phyloP scores from a whole-genome alignment of 352 stramenopile genomes.

The Phytophthora pluvialis region DNA sequence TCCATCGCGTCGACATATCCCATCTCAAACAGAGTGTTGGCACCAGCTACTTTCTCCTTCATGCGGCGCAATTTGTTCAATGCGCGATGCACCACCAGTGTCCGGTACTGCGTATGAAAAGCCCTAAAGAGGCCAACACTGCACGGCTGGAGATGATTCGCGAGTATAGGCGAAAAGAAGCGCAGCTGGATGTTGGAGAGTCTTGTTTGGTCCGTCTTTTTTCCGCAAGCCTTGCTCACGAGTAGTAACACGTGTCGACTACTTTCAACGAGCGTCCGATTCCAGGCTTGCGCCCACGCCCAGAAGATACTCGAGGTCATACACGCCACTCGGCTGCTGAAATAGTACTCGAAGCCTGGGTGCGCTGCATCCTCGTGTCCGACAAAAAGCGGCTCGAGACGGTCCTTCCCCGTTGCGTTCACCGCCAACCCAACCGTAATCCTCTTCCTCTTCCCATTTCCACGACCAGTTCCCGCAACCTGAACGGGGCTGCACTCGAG shows the following conservation, averaged over 20 bases:
- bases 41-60: not conserved
- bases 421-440: constrained; percentile 23
- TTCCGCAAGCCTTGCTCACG: constrained; percentile 8
- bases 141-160: constrained; percentile 12
- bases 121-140: constrained; percentile 16
- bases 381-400: constrained; percentile 21
- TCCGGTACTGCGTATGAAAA: constrained; percentile 28
- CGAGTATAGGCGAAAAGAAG: constrained; percentile 7
- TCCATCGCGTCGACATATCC: constrained; percentile 14
- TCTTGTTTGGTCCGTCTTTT: constrained; percentile 1
- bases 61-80: constrained; percentile 8
- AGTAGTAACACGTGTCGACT: constrained; percentile 27
- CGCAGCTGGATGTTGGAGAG: constrained; percentile 27
- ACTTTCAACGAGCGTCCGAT: constrained; percentile 10
- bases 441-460: not conserved
- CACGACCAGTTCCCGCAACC: not conserved
- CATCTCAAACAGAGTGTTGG: constrained; percentile 7
- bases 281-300: constrained; percentile 13
- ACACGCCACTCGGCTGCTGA: constrained; percentile 11
- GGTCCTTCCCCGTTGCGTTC: constrained; percentile 24
- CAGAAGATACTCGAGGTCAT: constrained; percentile 19
- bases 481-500: constrained; percentile 17
- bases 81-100: constrained; percentile 15
- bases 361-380: not conserved
- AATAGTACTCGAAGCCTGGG: constrained; percentile 16